Base-by-base conservation (phyloP, 1,284 basidiomycete genomes). In the Rhodotorula sp. region DNA sequence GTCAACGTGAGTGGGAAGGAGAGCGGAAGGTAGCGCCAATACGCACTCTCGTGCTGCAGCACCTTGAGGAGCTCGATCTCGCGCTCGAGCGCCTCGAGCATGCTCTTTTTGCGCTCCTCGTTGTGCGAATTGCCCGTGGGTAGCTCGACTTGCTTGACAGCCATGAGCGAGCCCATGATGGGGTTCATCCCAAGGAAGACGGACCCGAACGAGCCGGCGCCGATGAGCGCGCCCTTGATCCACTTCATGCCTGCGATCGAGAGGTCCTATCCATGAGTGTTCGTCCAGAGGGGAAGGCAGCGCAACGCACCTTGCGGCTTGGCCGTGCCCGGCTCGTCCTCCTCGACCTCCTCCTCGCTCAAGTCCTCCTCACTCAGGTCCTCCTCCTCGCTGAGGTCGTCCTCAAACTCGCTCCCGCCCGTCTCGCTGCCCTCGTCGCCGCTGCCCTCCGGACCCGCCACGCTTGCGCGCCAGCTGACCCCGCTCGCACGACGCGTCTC, bases 191-290 rank as follows among this genome's bases (percentile, higher is more conserved):
- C 97, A 25, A 99, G 88, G 82, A 81, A 97, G 39, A 97, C 94
- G 77, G 92, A 91, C 51, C 94, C 94, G 80, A 97, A 97, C 0
- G 94, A 95, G 8, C 97, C 97, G 34, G 93, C 91, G 67, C 97
- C 97, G 77, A 99, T 98, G 73, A 99, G 87, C 6, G 96, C 96
- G 63, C 97, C 97, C 79, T 97, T 97, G 84, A 98, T 95, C 97
- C 97, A 99, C 50, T 82, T 97, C 70, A 72, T 72, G 34, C 70
- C 70, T 15, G n/a, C 2, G 61, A 8, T 34, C 15, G 32, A 41
- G 19, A 19, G 12, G 39, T 22, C 5, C n/a, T 9, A 25, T 44
- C 34, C 46, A 34, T 9, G 6, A 17, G 25, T 29, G 25, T 13
- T 29, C 25, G n/a, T 8, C 12, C 19, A 29, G 29, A 36, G 32